phyloP scores from a whole-genome alignment of 2,329 filamentous ascomycete species.

The Penicillium sp. region DNA sequence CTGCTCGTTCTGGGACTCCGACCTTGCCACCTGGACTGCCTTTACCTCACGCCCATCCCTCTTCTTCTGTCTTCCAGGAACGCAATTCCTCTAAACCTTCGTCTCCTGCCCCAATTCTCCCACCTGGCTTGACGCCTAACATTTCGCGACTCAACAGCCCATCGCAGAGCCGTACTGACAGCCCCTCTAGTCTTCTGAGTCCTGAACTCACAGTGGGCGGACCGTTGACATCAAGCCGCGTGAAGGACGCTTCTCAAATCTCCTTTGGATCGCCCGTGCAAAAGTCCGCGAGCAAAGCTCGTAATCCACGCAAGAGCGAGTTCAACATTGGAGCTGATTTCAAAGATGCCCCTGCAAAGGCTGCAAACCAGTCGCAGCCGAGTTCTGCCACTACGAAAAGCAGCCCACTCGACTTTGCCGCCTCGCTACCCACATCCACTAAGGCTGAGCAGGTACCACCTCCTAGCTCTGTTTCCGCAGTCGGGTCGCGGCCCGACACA shows the following conservation, averaged over 20 bases:
- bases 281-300: slow-evolving; percentile 31
- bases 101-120: slow-evolving; percentile 27
- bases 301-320: slow-evolving; percentile 23
- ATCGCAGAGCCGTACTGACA: slow-evolving; percentile 25
- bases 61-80: slow-evolving; percentile 34
- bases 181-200: slow-evolving; percentile 26
- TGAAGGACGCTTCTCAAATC: slow-evolving; percentile 36
- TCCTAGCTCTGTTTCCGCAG: slow-evolving; percentile 32
- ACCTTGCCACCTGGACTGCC: slow-evolving; percentile 43
- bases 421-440: slow-evolving; percentile 22
- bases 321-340: slow-evolving; percentile 14
- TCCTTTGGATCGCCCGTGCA: slow-evolving; percentile 44
- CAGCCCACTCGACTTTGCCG: slow-evolving; percentile 36
- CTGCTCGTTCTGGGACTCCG: slow-evolving; percentile 39
- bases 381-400: slow-evolving; percentile 19
- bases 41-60: slow-evolving; percentile 41
- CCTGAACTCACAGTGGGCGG: slow-evolving; percentile 25
- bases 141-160: slow-evolving; percentile 31
- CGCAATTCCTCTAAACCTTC: slow-evolving; percentile 31
- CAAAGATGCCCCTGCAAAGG: slow-evolving; percentile 14
- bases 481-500: slow-evolving; percentile 50
- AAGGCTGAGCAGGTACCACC: slow-evolving; percentile 28
- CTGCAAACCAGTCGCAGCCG: slow-evolving; percentile 2
- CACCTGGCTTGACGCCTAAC: slow-evolving; percentile 27
- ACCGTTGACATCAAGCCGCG: slow-evolving; percentile 21